Evolutionary conservation across 169 alveolate species (phyloP), one percentile per base, ranked within the genome.

Genomic region (Plasmodium ovale): DNA sequence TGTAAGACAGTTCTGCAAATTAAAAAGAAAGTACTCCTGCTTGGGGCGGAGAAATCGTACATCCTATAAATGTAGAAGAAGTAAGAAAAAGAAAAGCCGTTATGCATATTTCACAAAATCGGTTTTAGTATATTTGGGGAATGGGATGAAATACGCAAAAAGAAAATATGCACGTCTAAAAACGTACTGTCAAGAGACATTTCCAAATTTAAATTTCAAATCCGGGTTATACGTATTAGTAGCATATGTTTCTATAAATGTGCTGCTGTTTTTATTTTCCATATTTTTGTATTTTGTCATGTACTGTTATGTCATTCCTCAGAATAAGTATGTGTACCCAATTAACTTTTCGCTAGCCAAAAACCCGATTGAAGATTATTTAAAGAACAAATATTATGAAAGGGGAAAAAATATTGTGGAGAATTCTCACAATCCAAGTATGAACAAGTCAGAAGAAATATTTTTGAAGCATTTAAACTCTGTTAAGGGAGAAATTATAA

Each of bases 291-390:
- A 74, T 54, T 74, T 74, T 42, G 59, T 74, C 47, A 14, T 74
- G 39, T 74, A 74, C 62, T 53, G 37, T 74, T 47, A 74, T 62
- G 10, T 74, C 7, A 74, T 74, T 27, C 88, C 88, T 27, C 88
- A 74, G 49, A 74, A 74, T 59, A 74, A 62, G 10, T 74, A 74
- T 62, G 65, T 60, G 14, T 47, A 60, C 37, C 73, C 65, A 21
- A 68, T 74, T 21, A 67, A 74, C 31, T 74, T 74, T 16, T 39
- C 88, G 4, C 37, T 74, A 23, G 51, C 59, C 1, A 27, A 31
- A 60, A 64, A 68, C 31, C 88, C 88, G 19, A 74, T 74, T 42
- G 77, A 74, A 33, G 74, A 60, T 49, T 74, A 74, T 23, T 74
- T 74, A 65, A 47, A 65, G 16, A 60, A 53, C 7, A 27, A 60